These are phyloP conservation scores for Coemansia sp. DNA, from an alignment of 192 early-diverging fungal species.

Conservation along the genomic window DNA sequence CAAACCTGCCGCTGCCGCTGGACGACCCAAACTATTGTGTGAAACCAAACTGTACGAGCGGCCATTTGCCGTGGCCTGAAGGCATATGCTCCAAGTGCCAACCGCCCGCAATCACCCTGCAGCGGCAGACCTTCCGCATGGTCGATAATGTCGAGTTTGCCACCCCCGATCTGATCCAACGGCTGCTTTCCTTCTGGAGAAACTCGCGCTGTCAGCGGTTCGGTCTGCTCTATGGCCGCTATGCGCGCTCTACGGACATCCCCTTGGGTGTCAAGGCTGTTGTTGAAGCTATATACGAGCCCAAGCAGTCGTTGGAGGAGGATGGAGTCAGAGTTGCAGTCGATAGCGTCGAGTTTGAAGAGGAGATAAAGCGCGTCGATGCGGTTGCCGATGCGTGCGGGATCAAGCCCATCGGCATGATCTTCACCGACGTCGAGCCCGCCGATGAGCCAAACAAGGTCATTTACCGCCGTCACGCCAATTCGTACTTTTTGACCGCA, in stretches of 20 bases:
- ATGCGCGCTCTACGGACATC: constrained; percentile 85
- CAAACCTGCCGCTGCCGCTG: constrained; percentile 73
- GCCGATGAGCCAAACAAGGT: constrained; percentile 76
- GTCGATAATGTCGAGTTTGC: constrained; percentile 98
- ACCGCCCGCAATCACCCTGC: constrained; percentile 87
- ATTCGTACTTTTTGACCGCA: constrained; percentile 92
- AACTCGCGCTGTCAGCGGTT: constrained; percentile 83
- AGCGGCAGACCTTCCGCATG: constrained; percentile 87
- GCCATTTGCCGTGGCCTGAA: constrained; percentile 87
- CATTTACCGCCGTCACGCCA: constrained; percentile 81
- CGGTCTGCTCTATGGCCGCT: constrained; percentile 92
- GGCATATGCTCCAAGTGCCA: constrained; percentile 99
- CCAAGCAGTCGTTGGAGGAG: constrained; percentile 75
- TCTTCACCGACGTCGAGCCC: constrained; percentile 94
- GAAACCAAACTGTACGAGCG: constrained; percentile 71
- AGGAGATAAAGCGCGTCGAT: constrained; percentile 52
- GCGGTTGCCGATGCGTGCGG: constrained; percentile 67
- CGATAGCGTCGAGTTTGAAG: constrained; percentile 60
- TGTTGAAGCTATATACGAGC: constrained; percentile 92
- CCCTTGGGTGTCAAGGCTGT: constrained; percentile 95
- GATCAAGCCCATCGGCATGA: constrained; percentile 76
- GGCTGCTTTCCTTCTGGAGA: constrained; percentile 86
- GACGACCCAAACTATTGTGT: constrained; percentile 84
- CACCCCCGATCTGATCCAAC: constrained; percentile 70
- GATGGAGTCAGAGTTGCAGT: constrained; percentile 68